phyloP scores from a whole-genome alignment of 1,139 yeast species.

The Eremothecium sinecaudum region DNA sequence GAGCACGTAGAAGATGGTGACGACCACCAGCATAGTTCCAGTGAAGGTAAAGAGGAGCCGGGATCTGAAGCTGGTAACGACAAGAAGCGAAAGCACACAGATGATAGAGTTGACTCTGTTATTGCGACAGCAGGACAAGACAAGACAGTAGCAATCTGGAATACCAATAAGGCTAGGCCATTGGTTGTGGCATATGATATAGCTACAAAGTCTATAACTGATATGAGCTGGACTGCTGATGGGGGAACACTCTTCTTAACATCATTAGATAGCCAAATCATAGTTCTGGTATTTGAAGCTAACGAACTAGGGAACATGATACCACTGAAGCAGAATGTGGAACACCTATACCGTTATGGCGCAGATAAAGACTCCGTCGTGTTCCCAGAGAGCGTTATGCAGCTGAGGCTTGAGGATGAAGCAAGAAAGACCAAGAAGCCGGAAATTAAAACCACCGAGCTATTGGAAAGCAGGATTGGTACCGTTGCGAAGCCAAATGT shows the following conservation, averaged over 20 bases:
- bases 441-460: slow-evolving; percentile 1
- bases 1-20: slow-evolving; percentile 23
- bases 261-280: slow-evolving; percentile 77
- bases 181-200: slow-evolving; percentile 57
- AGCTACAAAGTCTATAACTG: slow-evolving; percentile 56
- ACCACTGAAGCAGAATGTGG: slow-evolving; percentile 54
- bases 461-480: slow-evolving; percentile 8
- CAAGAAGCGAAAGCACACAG: slow-evolving; percentile 28
- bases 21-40: slow-evolving; percentile 14
- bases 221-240: slow-evolving; percentile 68
- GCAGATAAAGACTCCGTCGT: slow-evolving; percentile 75
- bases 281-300: slow-evolving; percentile 56
- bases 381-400: slow-evolving; percentile 81
- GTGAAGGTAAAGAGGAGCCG: slow-evolving; percentile 7
- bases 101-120: slow-evolving; percentile 35
- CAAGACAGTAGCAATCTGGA: slow-evolving; percentile 62
- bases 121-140: slow-evolving; percentile 79
- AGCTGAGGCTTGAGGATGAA: slow-evolving; percentile 59
- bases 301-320: slow-evolving; percentile 69
- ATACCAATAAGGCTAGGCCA: slow-evolving; percentile 52
- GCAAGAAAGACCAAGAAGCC: slow-evolving; percentile 32
- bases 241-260: slow-evolving; percentile 65
- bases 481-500: slow-evolving; percentile 8
- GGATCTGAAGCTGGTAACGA: slow-evolving; percentile 5
- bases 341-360: slow-evolving; percentile 73